Conservation (phyloP, 2,329 filamentous ascomycete genomes). For the Beauveria brongniartii region DNA sequence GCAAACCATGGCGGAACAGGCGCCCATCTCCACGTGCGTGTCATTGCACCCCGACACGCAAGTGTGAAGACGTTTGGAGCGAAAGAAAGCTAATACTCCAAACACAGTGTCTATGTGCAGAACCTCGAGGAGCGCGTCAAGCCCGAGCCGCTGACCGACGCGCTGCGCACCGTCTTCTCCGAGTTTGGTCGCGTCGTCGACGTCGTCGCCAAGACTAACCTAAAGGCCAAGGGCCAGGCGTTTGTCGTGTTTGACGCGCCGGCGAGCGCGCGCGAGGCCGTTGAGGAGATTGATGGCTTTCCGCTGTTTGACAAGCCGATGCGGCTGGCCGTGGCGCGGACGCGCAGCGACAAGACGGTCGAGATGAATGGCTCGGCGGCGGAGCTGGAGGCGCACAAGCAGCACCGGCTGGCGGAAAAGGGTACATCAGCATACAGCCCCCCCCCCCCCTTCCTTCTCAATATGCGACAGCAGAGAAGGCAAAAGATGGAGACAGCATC, state of each 20-base stretch:
- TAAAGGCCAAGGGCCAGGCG: constrained; percentile 90
- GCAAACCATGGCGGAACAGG: constrained; percentile 29
- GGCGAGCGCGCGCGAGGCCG: constrained; percentile 71
- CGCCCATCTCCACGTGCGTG: constrained; percentile 60
- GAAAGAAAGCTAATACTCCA: constrained; percentile 11
- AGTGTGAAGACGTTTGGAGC: background rate
- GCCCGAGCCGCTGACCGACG: constrained; percentile 63
- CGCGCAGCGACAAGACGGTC: constrained; percentile 81
- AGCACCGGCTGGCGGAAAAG: constrained; percentile 78
- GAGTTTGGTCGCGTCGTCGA: constrained; percentile 84
- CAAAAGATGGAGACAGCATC: background rate
- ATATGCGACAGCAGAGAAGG: no score
- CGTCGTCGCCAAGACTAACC: constrained; percentile 78
- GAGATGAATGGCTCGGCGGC: constrained; percentile 62
- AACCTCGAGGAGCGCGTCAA: constrained; percentile 94
- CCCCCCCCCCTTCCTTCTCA: no score
- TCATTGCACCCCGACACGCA: constrained; percentile 63
- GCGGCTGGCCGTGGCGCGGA: constrained; percentile 72
- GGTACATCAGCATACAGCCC: constrained; percentile 41
- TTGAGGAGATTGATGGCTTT: constrained; percentile 87
- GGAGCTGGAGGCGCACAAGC: constrained; percentile 83
- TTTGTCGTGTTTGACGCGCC: constrained; percentile 83
- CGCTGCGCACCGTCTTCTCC: constrained; percentile 70
- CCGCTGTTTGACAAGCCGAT: constrained; percentile 89
- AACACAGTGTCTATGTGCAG: constrained; percentile 56